Conservation (phyloP, 2,329 filamentous ascomycete genomes). For the Camptophora hylomeconis region DNA sequence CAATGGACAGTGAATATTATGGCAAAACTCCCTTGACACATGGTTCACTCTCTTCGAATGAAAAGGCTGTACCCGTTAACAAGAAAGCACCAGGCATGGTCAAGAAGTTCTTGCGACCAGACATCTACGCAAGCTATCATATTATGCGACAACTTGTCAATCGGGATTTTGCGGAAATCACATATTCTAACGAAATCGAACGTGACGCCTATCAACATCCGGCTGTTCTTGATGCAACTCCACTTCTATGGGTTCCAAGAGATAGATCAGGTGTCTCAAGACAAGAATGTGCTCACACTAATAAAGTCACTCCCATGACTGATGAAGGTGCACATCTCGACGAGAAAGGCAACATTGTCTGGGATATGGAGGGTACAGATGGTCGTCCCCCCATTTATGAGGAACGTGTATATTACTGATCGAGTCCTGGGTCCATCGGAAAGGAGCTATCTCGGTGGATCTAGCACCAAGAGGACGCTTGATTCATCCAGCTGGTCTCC, state of each 20-base stretch:
- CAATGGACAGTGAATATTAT: slow-evolving; percentile 23
- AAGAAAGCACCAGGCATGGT: slow-evolving; percentile 20
- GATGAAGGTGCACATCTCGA: slow-evolving; percentile 62
- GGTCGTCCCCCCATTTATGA: slow-evolving; percentile 47
- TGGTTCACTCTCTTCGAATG: too few relatives aligned
- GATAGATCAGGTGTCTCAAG: slow-evolving; percentile 61
- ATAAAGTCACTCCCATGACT: slow-evolving; percentile 61
- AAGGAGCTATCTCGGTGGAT: too few relatives aligned
- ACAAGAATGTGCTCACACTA: slow-evolving; percentile 64
- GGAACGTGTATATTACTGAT: slow-evolving; percentile 40
- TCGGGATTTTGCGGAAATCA: slow-evolving; percentile 37
- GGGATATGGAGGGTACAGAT: slow-evolving; percentile 37
- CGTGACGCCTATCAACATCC: slow-evolving; percentile 63
- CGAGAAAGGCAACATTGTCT: slow-evolving; percentile 54
- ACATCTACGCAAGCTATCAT: slow-evolving; percentile 61
- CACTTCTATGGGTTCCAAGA: slow-evolving; percentile 73
- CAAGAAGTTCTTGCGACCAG: slow-evolving; percentile 57
- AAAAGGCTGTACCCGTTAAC: slow-evolving; percentile 20
- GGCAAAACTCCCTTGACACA: slow-evolving; percentile 7
- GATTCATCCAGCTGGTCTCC: too few relatives aligned
- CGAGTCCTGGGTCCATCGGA: too few relatives aligned
- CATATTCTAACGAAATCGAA: slow-evolving; percentile 50
- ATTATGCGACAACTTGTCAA: slow-evolving; percentile 59
- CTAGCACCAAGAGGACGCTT: too few relatives aligned
- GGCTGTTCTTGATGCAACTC: slow-evolving; percentile 47